Percentiles rank a stretch among this genome's conserved stretches.
These are phyloP conservation scores for Clitocybe nebularis DNA, from an alignment of 1,284 basidiomycete species.

Conservation along the genomic window DNA sequence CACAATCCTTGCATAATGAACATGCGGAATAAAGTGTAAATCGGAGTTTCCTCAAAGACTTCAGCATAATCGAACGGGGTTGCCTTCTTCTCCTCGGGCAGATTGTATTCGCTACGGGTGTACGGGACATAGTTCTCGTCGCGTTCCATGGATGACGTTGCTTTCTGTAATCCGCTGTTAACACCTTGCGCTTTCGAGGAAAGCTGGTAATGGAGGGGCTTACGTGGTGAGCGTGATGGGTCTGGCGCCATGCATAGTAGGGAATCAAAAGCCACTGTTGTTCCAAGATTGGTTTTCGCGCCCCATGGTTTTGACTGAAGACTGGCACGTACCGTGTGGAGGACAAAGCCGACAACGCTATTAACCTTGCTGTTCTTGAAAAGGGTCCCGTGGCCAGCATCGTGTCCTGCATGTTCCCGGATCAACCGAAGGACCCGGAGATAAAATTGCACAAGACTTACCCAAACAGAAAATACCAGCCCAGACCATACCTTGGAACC, in stretches of 20 bases:
- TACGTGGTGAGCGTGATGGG: conserved; percentile 46
- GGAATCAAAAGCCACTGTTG: conserved; percentile 44
- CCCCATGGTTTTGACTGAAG: not conserved
- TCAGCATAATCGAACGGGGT: conserved; percentile 45
- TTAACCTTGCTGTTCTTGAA: conserved; percentile 29
- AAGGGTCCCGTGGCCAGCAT: conserved; percentile 35
- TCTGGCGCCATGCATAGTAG: conserved; percentile 47
- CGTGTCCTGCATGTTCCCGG: conserved; percentile 22
- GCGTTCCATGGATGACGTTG: conserved; percentile 47
- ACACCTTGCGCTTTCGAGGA: not conserved
- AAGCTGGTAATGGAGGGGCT: conserved; percentile 6
- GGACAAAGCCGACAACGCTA: conserved; percentile 30
- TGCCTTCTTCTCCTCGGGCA: conserved; percentile 39
- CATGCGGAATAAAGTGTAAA: conserved; percentile 59
- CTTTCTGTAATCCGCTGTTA: conserved; percentile 35
- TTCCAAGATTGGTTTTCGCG: conserved; percentile 11
- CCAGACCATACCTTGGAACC: conserved; percentile 33
- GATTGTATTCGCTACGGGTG: conserved; percentile 38
- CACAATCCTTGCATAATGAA: conserved; percentile 58
- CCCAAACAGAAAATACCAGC: conserved; percentile 40
- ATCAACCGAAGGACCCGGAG: not conserved
- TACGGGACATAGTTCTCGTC: conserved; percentile 55
- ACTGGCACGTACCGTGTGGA: conserved; percentile 27
- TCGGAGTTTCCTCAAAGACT: conserved; percentile 64
- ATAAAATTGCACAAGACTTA: conserved; percentile 15